phyloP scores from a whole-genome alignment of 305 asterid species.

The Fraxinus sp. region DNA sequence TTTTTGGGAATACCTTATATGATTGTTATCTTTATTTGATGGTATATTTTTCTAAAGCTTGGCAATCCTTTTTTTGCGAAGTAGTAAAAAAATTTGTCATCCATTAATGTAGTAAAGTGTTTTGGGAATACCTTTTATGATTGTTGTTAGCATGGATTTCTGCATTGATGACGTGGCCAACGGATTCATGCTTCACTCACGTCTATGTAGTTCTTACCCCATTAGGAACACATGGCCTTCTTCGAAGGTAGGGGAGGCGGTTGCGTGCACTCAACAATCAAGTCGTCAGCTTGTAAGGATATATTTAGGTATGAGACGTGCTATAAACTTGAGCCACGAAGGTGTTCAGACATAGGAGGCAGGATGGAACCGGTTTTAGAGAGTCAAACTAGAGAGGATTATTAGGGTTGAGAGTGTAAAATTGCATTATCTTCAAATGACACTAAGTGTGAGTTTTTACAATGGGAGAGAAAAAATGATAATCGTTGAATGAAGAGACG shows the following conservation, averaged over 20 bases:
- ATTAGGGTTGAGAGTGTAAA: neutral
- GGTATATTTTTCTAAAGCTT: neutral
- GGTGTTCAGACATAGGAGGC: neutral
- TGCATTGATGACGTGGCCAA: neutral
- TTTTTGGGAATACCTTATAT: neutral
- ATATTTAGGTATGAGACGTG: neutral
- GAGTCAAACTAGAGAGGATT: neutral
- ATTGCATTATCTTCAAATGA: neutral
- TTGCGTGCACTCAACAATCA: neutral
- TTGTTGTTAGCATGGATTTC: neutral
- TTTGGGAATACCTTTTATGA: neutral
- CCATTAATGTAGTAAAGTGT: no score
- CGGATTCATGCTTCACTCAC: neutral
- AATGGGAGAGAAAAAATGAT: neutral
- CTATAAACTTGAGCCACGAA: neutral
- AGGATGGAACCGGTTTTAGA: neutral
- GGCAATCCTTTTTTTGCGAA: neutral
- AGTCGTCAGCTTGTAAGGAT: neutral
- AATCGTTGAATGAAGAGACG: neutral
- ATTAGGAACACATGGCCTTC: neutral
- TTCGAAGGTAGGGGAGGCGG: neutral
- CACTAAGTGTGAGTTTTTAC: neutral
- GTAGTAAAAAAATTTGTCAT: no score
- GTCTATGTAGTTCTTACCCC: neutral
- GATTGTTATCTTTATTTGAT: neutral